Evolutionary conservation across 352 stramenopile species (phyloP), one percentile per base, ranked within the genome.

Genomic region (Blastocystis sp.): DNA sequence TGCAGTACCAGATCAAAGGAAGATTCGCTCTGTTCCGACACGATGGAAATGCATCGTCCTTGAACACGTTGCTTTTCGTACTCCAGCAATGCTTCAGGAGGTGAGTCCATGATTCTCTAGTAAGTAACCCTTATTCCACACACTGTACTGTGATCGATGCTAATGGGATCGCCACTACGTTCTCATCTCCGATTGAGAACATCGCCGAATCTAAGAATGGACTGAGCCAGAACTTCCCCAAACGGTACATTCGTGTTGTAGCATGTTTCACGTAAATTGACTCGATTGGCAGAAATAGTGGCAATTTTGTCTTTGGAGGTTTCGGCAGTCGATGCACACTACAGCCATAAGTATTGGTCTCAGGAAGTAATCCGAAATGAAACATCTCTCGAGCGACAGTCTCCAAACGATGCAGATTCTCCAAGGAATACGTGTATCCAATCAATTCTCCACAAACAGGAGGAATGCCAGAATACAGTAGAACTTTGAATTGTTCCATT

Each of bases 401-500:
- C 54, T 83, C 71, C 71, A 83, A 42, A 37, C 4, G 3, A 19
- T 42, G 21, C 27, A 83, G 14, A 24, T 65, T 66, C 32, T 32
- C 49, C 21, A 83, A n/a, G 3, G 71, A 67, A 49, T 83, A 83
- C 7, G 16, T 5, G 35, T 83, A 83, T n/a, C 51, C 16, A 11
- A 27, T 21, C 3, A 6, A 21, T 24, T 49, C 51, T 52, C 49
- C 12, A 27, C 27, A 54, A 27, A 43, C 0, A 9, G 71, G 71
- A 9, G 46, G 16, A 43, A 83, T 83, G 19, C 51, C 42, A 16
- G 71, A 83, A 56, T 51, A 83, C 42, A 83, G 52, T n/a, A 83
- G 35, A 19, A 83, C 71, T 46, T 83, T 83, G 49, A 52, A 83
- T 16, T 65, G 21, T n/a, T 83, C 71, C 19, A 83, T 63, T 19